Evolutionary conservation across 495 filamentous ascomycete species (phyloP).

Genomic region (Hyphodiscus hymeniophilus): DNA sequence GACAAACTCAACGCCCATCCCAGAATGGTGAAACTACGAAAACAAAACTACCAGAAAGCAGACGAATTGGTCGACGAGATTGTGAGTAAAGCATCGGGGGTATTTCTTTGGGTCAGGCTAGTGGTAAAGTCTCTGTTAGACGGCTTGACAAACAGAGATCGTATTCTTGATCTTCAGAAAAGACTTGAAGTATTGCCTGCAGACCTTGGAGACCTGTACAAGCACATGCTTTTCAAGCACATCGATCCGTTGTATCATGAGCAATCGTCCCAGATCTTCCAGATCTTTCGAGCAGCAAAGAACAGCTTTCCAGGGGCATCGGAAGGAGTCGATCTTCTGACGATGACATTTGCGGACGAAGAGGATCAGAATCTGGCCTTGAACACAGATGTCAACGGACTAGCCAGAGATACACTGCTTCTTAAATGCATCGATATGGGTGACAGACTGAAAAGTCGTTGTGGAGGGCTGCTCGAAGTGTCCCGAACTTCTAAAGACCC

Average conservation of each 20-base stretch:
- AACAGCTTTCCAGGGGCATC: not conserved
- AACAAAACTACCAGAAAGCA: not conserved
- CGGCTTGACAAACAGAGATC: not conserved
- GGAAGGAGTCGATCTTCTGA: not conserved
- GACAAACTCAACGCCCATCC: not conserved
- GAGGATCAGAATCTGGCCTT: not conserved
- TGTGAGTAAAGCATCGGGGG: constrained; percentile 1
- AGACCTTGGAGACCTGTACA: not conserved
- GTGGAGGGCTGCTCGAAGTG: not conserved
- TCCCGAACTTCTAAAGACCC: not conserved
- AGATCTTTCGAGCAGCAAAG: not conserved
- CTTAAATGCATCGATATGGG: not conserved
- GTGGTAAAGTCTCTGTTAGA: not conserved
- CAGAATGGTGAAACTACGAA: not conserved
- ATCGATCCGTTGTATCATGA: constrained; percentile 1
- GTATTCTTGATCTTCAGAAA: constrained; percentile 1
- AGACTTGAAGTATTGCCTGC: not conserved
- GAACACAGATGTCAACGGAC: not conserved
- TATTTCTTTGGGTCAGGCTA: constrained; percentile 2
- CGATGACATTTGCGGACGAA: not conserved
- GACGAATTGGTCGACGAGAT: not conserved
- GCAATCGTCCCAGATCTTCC: not conserved
- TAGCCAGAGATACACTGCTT: not conserved
- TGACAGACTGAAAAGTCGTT: not conserved
- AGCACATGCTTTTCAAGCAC: not conserved